Base-by-base conservation (phyloP, 2,329 filamentous ascomycete species). In the Neonectria hederae region DNA sequence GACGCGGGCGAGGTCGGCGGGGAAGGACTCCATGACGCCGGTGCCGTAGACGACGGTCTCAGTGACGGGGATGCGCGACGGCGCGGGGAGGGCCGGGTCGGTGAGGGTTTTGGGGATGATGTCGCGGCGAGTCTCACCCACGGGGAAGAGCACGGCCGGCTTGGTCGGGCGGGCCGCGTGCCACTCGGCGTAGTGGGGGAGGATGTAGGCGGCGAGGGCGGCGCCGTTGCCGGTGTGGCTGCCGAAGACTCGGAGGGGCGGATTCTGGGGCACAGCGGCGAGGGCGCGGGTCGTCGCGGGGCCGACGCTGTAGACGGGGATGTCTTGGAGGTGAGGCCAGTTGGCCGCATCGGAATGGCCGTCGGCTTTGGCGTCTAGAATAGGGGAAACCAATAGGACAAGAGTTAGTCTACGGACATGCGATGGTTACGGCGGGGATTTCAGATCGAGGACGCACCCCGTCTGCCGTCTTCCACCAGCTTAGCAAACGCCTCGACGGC, bases 21-120 rank as follows among this genome's bases (percentile, higher is more conserved):
- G 85, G 77, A 99, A 98, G 1, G 89, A 90, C 48, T 87, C 85
- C 90, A 94, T 93, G 62, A 95, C 91, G 0, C 88, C 89, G 0
- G 95, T 97, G 63, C 92, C 91, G 76, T 99, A 99, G 13, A 97
- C 90, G 2, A 95, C 89, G 8, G 93, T 76, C 78, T 98, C 94
- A 40, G 91, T 86, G 1, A 98, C 91, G 8, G 78, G 78, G 22
- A 96, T 91, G 53, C 86, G 82, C 56, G 79, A 77, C 14, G 81
- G 74, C 0, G 75, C 67, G 0, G 84, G 77, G 9, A 94, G 79
- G 0, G 75, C 71, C 0, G 81, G 75, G 42, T 87, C 85, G 83
- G 89, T 92, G 40, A 98, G 81, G 1, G 88, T 93, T 71, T 87
- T 92, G 1, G 96, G 94, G 67, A 99, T 97, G 69, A 97, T 89